These are phyloP conservation scores for Lactuca saligna DNA, from an alignment of 129 eudicot genomes.

Conservation along the genomic window DNA sequence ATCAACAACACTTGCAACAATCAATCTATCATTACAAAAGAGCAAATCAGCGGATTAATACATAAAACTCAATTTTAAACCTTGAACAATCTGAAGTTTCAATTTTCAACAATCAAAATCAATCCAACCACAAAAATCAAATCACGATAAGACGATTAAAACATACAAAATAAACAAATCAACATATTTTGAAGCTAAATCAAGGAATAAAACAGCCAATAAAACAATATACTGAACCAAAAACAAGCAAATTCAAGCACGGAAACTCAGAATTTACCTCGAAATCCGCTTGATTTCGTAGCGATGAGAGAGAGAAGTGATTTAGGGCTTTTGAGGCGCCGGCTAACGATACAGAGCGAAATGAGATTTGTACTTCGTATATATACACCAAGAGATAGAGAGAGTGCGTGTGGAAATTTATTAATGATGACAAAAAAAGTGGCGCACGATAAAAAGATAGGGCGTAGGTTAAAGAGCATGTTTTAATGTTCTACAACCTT, in stretches of 20 bases:
- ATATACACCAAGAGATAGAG: constrained; percentile 13
- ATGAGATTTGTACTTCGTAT: constrained; percentile 31
- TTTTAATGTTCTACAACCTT: constrained; percentile 13
- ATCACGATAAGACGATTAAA: not conserved
- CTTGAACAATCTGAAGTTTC: not conserved
- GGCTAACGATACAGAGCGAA: constrained; percentile 40
- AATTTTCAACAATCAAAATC: not conserved
- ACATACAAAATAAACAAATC: constrained; percentile 13
- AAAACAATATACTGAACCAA: constrained; percentile 16
- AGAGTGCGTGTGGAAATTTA: constrained; percentile 47
- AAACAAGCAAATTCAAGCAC: constrained; percentile 5
- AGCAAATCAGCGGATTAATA: not conserved
- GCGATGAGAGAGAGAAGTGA: constrained; percentile 27
- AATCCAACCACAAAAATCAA: constrained; percentile 6
- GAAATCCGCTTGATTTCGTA: constrained; percentile 7
- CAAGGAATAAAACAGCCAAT: not conserved
- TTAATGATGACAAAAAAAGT: constrained; percentile 25
- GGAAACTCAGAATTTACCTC: constrained; percentile 22
- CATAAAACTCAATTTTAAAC: constrained; percentile 19
- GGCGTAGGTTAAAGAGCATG: constrained; percentile 42
- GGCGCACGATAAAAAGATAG: constrained; percentile 27
- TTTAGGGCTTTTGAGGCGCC: constrained; percentile 68
- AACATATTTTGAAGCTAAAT: constrained; percentile 4
- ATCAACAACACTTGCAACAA: constrained; percentile 23
- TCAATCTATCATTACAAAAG: constrained; percentile 8